phyloP scores from a whole-genome alignment of 805 yeast species.

The Sporopachydermia lactativora region DNA sequence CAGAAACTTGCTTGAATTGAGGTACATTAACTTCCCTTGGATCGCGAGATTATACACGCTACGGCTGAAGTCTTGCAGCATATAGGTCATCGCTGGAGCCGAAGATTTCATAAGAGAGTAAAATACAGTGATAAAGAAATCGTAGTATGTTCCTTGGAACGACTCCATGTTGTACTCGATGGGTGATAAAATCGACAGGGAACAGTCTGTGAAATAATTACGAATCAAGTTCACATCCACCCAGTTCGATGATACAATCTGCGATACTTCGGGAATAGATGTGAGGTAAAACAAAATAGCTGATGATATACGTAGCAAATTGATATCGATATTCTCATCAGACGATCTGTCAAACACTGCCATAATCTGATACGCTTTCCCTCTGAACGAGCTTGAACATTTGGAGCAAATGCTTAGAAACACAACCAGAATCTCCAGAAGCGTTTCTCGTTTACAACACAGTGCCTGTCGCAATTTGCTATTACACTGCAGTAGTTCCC shows the following conservation, averaged over 20 bases:
- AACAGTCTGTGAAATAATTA: constrained; percentile 37
- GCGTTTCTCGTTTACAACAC: no score
- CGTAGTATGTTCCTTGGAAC: not conserved
- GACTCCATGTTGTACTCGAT: constrained; percentile 12
- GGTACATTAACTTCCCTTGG: not conserved
- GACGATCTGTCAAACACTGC: no score
- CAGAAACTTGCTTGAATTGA: not conserved
- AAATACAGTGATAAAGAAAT: not conserved
- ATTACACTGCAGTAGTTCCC: constrained; percentile 74
- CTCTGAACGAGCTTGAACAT: no score
- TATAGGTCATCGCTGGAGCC: not conserved
- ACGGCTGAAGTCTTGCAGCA: not conserved
- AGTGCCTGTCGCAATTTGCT: no score
- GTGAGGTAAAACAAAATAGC: constrained; percentile 43
- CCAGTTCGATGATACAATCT: constrained; percentile 14
- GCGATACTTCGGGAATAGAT: constrained; percentile 24
- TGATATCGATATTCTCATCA: constrained; percentile 43
- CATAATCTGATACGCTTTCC: no score
- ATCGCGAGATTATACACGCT: not conserved
- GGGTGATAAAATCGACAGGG: constrained; percentile 27
- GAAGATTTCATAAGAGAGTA: not conserved
- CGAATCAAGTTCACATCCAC: constrained; percentile 22
- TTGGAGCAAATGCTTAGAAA: no score
- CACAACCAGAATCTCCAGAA: no score
- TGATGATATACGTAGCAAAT: constrained; percentile 31